Percentiles rank a stretch among this genome's conserved stretches.
These are phyloP conservation scores for Cantharellus cinnabarinus DNA, from an alignment of 768 basidiomycete species.

Conservation along the genomic window DNA sequence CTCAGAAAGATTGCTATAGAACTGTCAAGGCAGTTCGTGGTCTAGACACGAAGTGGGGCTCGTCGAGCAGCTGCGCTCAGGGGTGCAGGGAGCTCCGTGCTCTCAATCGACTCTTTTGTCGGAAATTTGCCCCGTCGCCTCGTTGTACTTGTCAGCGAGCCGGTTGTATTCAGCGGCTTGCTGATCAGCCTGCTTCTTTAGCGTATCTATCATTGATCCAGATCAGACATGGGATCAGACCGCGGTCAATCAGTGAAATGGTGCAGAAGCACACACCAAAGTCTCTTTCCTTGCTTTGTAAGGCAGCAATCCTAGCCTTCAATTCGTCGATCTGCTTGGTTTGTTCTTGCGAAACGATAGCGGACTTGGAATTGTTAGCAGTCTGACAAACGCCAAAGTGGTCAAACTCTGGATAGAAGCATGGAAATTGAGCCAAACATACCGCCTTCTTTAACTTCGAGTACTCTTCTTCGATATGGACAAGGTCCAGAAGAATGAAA, in stretches of 20 bases:
- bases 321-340: slow-evolving; percentile 42
- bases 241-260: not conserved
- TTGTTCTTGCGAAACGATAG: slow-evolving; percentile 14
- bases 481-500: slow-evolving; percentile 77
- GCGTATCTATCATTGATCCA: slow-evolving; percentile 28
- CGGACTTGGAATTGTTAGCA: slow-evolving; percentile 12
- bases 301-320: slow-evolving; percentile 40
- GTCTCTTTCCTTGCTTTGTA: slow-evolving; percentile 40
- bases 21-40: no score
- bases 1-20: no score
- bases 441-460: slow-evolving; percentile 55
- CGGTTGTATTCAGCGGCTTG: slow-evolving; percentile 68
- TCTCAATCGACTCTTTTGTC: slow-evolving; percentile 45
- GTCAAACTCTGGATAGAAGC: slow-evolving; percentile 5
- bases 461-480: slow-evolving; percentile 76
- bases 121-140: slow-evolving; percentile 36
- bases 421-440: not conserved
- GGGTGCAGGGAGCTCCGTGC: no score
- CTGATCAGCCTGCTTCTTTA: slow-evolving; percentile 66
- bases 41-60: no score
- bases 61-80: no score
- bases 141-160: slow-evolving; percentile 57
- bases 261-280: slow-evolving; percentile 27
- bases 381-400: slow-evolving; percentile 2
- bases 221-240: not conserved